A percentile compares a stretch with the other conserved stretches of the same genome.
phyloP scores from a whole-genome alignment of 257 asterid species.

The Plectranthus barbatus region DNA sequence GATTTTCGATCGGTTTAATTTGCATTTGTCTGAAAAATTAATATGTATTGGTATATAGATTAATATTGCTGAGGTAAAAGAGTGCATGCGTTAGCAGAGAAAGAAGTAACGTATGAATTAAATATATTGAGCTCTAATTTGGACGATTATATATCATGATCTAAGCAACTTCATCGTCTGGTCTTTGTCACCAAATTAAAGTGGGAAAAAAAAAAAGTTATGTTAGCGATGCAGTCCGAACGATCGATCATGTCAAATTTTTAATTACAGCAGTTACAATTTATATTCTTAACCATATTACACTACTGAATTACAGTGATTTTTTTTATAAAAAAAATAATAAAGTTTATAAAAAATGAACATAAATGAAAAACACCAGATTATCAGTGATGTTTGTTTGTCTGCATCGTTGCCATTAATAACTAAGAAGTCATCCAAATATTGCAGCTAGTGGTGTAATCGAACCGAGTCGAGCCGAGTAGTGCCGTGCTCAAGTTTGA shows the following conservation, averaged over 20 bases:
- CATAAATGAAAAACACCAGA: too few species aligned
- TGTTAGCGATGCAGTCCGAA: background rate
- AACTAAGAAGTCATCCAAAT: too few species aligned
- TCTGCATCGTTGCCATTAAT: background rate
- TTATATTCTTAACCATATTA: background rate
- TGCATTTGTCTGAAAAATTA: too few species aligned
- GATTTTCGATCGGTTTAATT: too few species aligned
- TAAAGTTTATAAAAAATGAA: too few species aligned
- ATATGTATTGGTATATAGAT: background rate
- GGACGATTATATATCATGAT: background rate
- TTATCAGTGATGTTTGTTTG: too few species aligned
- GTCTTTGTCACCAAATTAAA: conserved; percentile 1
- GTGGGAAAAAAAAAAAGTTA: background rate
- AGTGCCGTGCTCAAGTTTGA: too few species aligned
- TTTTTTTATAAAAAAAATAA: too few species aligned
- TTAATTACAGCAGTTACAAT: background rate
- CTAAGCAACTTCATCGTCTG: conserved; percentile 4
- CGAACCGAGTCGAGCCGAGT: too few species aligned
- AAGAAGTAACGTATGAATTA: conserved; percentile 5
- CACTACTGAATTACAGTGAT: too few species aligned
- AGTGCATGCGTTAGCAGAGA: background rate
- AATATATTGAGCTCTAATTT: background rate
- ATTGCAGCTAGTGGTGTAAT: too few species aligned
- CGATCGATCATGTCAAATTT: background rate
- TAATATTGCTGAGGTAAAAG: background rate